A percentile compares a stretch with the other conserved stretches of the same genome.
Evolutionary conservation across 163 green algal genomes (phyloP).

Genomic region (Volvox carteri): DNA sequence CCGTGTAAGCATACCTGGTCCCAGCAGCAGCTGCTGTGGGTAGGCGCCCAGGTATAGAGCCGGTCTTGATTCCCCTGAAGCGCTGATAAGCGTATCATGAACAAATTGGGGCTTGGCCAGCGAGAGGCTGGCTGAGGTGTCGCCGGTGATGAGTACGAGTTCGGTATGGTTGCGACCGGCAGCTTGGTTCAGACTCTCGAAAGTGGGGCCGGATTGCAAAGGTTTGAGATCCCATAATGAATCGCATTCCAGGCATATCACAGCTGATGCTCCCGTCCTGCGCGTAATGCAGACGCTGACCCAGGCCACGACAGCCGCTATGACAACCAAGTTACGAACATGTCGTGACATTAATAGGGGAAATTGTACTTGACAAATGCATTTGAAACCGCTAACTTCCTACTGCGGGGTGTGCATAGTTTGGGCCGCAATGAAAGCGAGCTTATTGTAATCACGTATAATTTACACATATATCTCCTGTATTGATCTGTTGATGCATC

Average conservation of each 20-base stretch:
- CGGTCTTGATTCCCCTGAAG: background rate
- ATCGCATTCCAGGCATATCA: background rate
- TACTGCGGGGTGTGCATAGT: no score
- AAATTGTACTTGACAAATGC: no score
- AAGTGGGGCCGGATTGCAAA: background rate
- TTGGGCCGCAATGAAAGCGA: no score
- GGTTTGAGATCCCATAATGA: background rate
- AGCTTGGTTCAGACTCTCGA: background rate
- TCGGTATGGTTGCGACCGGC: conserved; percentile 5
- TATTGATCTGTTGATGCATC: no score
- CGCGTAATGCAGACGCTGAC: background rate
- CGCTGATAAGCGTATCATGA: conserved; percentile 1
- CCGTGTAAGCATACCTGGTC: conserved; percentile 8
- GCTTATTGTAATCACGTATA: no score
- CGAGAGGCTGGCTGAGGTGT: conserved; percentile 1
- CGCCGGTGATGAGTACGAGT: background rate
- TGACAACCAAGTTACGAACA: background rate
- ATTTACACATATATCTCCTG: no score
- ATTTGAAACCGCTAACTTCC: no score
- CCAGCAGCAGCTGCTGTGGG: background rate
- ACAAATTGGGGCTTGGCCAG: background rate
- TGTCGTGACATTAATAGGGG: background rate
- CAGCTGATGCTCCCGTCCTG: background rate
- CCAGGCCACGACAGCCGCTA: background rate
- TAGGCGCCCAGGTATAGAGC: conserved; percentile 13